Percentiles rank a stretch among this genome's conserved stretches.
phyloP scores from a whole-genome alignment of 2,329 filamentous ascomycete genomes.

The Tolypocladium tropicale region DNA sequence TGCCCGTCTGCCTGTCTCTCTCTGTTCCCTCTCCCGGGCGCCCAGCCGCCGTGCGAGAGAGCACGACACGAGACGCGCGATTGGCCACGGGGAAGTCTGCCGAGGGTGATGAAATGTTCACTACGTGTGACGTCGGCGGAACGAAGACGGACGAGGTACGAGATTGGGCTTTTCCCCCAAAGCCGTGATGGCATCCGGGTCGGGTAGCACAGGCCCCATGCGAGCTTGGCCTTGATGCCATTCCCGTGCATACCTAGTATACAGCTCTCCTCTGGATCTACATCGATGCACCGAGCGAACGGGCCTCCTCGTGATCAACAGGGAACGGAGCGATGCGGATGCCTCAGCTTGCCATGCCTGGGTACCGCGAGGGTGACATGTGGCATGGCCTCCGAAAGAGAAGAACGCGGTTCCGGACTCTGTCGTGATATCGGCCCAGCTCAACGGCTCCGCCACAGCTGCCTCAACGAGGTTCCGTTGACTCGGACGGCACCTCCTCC shows the following conservation, averaged over 20 bases:
- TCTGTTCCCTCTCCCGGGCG: neutral
- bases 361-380: no score
- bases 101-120: neutral
- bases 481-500: no score
- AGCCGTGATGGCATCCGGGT: neutral
- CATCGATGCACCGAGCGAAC: no score
- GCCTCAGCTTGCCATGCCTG: no score
- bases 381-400: no score
- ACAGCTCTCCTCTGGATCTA: no score
- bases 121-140: neutral
- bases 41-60: neutral
- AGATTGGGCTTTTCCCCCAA: neutral
- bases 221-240: neutral
- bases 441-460: no score
- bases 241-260: neutral
- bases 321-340: no score
- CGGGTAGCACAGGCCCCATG: neutral
- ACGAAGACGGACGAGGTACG: neutral
- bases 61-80: neutral
- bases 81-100: neutral
- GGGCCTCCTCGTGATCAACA: no score
- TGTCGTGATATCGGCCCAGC: no score
- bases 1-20: neutral
- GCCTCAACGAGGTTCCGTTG: no score
- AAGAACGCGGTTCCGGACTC: no score